Conservation (phyloP, 176 grass and related monocot species). For the Ampelocalamus luodianensis region DNA sequence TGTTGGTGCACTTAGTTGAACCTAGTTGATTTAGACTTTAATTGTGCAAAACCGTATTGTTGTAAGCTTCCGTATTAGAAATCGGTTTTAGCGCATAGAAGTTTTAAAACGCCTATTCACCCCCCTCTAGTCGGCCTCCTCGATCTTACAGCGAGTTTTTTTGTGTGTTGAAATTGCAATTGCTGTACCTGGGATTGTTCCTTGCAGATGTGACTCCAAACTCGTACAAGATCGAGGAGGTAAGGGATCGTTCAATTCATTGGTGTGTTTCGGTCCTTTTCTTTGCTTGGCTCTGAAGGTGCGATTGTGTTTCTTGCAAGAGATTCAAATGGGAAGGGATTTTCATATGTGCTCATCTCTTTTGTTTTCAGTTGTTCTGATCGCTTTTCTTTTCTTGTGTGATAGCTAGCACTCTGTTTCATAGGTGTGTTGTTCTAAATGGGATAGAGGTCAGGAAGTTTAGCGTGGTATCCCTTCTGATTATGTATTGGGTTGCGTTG, state of each 20-base stretch:
- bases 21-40: too few species aligned
- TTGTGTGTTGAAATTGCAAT: conserved; percentile 37
- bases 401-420: conserved; percentile 31
- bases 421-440: conserved; percentile 20
- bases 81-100: too few species aligned
- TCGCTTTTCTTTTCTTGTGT: conserved; percentile 13
- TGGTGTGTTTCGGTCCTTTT: neutral
- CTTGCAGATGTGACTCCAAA: conserved; percentile 50
- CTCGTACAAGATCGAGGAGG: conserved; percentile 64
- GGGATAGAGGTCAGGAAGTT: conserved; percentile 40
- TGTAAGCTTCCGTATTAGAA: too few species aligned
- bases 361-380: neutral
- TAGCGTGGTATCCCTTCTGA: conserved; percentile 36
- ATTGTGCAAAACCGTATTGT: too few species aligned
- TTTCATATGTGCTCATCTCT: conserved; percentile 17
- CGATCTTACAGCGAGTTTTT: neutral
- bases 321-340: conserved; percentile 26
- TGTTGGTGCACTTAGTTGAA: too few species aligned
- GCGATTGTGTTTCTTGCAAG: conserved; percentile 25
- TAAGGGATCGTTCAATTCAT: neutral
- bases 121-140: too few species aligned
- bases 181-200: conserved; percentile 62
- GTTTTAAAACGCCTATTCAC: too few species aligned
- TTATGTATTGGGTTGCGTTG: conserved; percentile 40
- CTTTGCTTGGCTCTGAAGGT: conserved; percentile 16